Percentiles rank a stretch among this genome's conserved stretches.
These are phyloP conservation scores for Phaeosphaeria sp. DNA, from an alignment of 2,329 filamentous ascomycete genomes.

Conservation along the genomic window DNA sequence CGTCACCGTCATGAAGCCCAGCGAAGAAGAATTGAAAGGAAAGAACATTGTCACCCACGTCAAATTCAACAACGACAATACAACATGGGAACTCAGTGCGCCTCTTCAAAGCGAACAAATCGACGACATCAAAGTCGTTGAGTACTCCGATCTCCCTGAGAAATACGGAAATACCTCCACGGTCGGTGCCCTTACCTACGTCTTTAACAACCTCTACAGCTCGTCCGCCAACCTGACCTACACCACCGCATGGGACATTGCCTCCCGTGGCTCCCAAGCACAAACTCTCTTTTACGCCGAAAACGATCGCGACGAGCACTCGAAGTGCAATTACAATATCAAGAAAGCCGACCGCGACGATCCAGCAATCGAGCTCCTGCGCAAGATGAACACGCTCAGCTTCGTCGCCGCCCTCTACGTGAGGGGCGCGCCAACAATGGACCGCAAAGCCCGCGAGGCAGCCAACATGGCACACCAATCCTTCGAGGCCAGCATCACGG, in stretches of 20 bases:
- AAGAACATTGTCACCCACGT: conserved; percentile 29
- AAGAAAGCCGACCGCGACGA: conserved; percentile 22
- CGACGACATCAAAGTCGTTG: conserved; percentile 19
- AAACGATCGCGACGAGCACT: conserved; percentile 8
- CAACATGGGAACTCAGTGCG: conserved; percentile 5
- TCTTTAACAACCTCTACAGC: conserved; percentile 29
- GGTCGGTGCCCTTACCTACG: conserved; percentile 25
- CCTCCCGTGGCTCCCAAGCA: conserved; percentile 18
- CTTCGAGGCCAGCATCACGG: conserved; percentile 17
- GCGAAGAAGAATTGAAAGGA: conserved; percentile 24
- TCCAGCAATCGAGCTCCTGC: conserved; percentile 26
- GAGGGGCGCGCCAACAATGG: conserved; percentile 15
- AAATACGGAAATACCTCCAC: conserved; percentile 17
- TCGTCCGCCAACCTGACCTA: conserved; percentile 22
- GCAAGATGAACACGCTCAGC: conserved; percentile 28
- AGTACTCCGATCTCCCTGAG: conserved; percentile 22
- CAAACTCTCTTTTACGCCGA: conserved; percentile 27
- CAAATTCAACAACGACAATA: conserved; percentile 27
- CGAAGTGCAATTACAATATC: conserved; percentile 25
- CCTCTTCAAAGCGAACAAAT: conserved; percentile 16
- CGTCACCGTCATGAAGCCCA: conserved; percentile 29
- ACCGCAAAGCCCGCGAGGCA: conserved; percentile 3
- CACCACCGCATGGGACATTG: conserved; percentile 22
- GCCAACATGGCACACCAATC: conserved; percentile 14
- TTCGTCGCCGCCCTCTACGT: conserved; percentile 26